These are phyloP conservation scores for Phyllosticta paracitricarpa DNA, from an alignment of 2,329 filamentous ascomycete genomes.

Conservation along the genomic window DNA sequence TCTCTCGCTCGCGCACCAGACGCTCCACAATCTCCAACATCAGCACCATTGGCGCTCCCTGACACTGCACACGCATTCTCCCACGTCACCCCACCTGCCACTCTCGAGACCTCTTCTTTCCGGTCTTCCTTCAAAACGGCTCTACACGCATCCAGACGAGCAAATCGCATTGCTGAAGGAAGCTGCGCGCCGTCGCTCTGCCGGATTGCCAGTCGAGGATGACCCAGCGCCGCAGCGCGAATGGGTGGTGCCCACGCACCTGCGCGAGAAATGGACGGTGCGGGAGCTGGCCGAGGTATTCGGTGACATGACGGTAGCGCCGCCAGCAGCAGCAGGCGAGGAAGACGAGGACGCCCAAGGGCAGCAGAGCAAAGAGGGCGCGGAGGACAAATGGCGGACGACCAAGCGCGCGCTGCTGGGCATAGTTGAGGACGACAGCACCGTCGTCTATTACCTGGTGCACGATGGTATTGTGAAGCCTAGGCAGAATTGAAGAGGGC, in stretches of 20 bases:
- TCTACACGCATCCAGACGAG: conserved; percentile 76
- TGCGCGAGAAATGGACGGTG: conserved; percentile 64
- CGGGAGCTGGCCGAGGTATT: conserved; percentile 58
- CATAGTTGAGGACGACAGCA: conserved; percentile 69
- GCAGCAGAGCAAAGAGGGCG: conserved; percentile 21
- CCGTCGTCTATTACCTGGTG: conserved; percentile 73
- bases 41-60: conserved; percentile 67
- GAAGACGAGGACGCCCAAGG: conserved; percentile 5
- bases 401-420: conserved; percentile 64
- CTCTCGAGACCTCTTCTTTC: conserved; percentile 56
- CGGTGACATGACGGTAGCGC: conserved; percentile 41
- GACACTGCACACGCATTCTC: conserved; percentile 41
- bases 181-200: conserved; percentile 38
- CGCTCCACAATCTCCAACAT: conserved; percentile 61
- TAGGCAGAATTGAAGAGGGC: conserved; percentile 54
- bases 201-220: not conserved
- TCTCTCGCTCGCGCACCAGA: conserved; percentile 47
- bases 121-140: conserved; percentile 60
- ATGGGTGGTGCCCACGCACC: conserved; percentile 67
- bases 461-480: conserved; percentile 84
- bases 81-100: conserved; percentile 23
- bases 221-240: conserved; percentile 43
- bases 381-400: conserved; percentile 31
- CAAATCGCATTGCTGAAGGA: conserved; percentile 62
- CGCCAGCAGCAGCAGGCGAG: conserved; percentile 23